Base-by-base conservation (phyloP, 2,329 filamentous ascomycete species). In the Phialophora tarda region DNA sequence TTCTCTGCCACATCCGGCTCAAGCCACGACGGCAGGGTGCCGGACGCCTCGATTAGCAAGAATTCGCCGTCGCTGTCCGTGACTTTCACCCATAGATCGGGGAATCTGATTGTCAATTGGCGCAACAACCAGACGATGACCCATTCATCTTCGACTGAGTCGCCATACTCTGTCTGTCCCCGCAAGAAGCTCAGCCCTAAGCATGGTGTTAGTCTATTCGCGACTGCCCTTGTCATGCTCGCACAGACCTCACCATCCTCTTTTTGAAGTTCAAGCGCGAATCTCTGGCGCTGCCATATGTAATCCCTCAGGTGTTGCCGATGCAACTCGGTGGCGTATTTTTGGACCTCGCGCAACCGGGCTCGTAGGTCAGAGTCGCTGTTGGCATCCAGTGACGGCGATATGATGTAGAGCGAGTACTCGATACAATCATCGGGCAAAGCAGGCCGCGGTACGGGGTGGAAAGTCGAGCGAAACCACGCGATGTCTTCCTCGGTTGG, bases 131-230 rank as follows among this genome's bases (percentile, higher is more conserved):
- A 97, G 23, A 98, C 93, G 66, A 98, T 89, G 5, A 98, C 85
- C 96, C 95, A 99, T 81, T 99, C 96, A 73, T 99, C 95, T 74
- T 97, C 94, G 3, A 98, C 89, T 0, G 93, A 95, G 78, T 99
- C 96, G 8, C 94, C 93, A 74, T 93, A 98, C 76, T 94, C 91
- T 0, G 92, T 95, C 59, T 84, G 82, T 23, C 94, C 94, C 69
- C 87, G 85, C 5, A 99, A 84, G 69, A 89, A 88, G 72, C 81
- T 83, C 57, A 78, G 75, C 2, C 81, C 82, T 83, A 70, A 54
- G 28, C n/a, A 26, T 44, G 8, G n/a, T 38, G 69, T 75, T 68
- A 74, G 71, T 59, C 63, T 41, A 63, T 67, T 70, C 65, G 59
- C 59, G 54, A 32, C 62, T 64, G 38, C 54, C 62, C 58, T 58